A percentile compares a stretch with the other conserved stretches of the same genome.
These are phyloP conservation scores for Vanrija pseudolonga DNA, from an alignment of 1,284 basidiomycete species.

Conservation along the genomic window DNA sequence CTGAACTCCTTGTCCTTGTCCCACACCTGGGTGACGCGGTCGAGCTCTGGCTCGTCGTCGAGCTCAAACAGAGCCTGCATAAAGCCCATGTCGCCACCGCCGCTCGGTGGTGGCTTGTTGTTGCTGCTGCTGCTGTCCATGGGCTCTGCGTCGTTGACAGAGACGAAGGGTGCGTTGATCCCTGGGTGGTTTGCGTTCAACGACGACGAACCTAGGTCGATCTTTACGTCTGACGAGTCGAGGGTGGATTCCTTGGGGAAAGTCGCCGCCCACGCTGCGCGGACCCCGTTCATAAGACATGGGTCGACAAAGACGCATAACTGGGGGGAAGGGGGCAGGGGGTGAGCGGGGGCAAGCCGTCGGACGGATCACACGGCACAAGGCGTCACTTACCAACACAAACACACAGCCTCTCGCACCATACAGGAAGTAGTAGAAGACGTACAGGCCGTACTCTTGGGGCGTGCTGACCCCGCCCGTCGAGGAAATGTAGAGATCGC, in stretches of 20 bases:
- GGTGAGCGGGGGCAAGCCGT: neutral
- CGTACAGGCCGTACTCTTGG: slow-evolving; percentile 15
- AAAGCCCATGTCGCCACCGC: slow-evolving; percentile 8
- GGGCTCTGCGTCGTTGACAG: neutral
- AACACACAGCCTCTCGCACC: slow-evolving; percentile 14
- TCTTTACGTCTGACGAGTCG: too few relatives aligned
- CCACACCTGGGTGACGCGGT: too few relatives aligned
- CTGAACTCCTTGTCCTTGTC: neutral
- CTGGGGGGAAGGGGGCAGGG: too few relatives aligned
- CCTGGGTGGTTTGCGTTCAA: neutral
- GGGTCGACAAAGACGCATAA: slow-evolving; percentile 15
- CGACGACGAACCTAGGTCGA: neutral
- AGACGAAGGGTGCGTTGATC: neutral
- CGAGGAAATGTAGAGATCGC: slow-evolving; percentile 17
- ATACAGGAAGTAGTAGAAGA: slow-evolving; percentile 20
- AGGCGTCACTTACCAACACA: slow-evolving; percentile 3
- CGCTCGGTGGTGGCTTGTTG: neutral
- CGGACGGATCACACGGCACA: too few relatives aligned
- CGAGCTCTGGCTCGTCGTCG: neutral
- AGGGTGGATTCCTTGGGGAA: neutral
- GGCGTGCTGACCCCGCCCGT: slow-evolving; percentile 6
- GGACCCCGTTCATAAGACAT: slow-evolving; percentile 8
- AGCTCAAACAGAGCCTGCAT: slow-evolving; percentile 11
- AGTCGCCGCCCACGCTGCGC: slow-evolving; percentile 3
- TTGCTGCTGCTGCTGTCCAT: neutral